Evolutionary conservation across 495 filamentous ascomycete genomes (phyloP).

Genomic region (Penicillium arizonense): DNA sequence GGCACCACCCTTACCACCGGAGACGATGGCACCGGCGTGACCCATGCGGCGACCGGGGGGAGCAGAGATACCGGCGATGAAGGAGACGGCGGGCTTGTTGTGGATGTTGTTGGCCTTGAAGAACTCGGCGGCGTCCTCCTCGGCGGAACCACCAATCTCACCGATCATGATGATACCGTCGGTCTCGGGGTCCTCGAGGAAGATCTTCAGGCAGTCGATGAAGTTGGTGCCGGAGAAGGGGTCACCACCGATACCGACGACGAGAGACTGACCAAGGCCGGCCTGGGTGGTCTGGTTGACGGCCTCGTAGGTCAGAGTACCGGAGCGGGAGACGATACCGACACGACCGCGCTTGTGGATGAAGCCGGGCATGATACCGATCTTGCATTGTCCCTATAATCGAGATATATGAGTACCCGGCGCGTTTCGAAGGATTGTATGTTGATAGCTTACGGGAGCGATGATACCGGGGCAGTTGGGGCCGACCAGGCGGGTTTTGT

Average conservation of each 20-base stretch:
- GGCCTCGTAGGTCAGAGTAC: constrained; percentile 98
- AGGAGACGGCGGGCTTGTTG: constrained; percentile 95
- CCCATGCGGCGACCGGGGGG: constrained; percentile 97
- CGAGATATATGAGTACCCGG: constrained; percentile 12
- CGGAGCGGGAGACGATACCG: constrained; percentile 96
- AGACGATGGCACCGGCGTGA: constrained; percentile 96
- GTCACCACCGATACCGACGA: constrained; percentile 97
- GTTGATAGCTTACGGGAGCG: constrained; percentile 58
- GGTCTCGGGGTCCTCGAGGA: constrained; percentile 93
- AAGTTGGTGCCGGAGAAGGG: constrained; percentile 99
- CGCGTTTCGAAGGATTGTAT: neutral
- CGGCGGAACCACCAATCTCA: constrained; percentile 95
- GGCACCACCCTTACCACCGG: constrained; percentile 94
- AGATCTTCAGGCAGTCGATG: constrained; percentile 97
- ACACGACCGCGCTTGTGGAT: constrained; percentile 99
- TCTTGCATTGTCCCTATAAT: constrained; percentile 93
- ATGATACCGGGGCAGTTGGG: constrained; percentile 99
- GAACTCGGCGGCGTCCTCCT: constrained; percentile 97
- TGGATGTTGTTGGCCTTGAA: constrained; percentile 83
- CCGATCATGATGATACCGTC: constrained; percentile 99
- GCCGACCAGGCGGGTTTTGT: constrained; percentile 92
- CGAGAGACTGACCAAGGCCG: constrained; percentile 94
- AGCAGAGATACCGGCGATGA: constrained; percentile 97
- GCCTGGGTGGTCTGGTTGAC: constrained; percentile 99
- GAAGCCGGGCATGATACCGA: constrained; percentile 99